Percentiles rank a stretch among this genome's conserved stretches.
phyloP scores from a whole-genome alignment of 257 asterid genomes.

The Nicotiana sylvestris region DNA sequence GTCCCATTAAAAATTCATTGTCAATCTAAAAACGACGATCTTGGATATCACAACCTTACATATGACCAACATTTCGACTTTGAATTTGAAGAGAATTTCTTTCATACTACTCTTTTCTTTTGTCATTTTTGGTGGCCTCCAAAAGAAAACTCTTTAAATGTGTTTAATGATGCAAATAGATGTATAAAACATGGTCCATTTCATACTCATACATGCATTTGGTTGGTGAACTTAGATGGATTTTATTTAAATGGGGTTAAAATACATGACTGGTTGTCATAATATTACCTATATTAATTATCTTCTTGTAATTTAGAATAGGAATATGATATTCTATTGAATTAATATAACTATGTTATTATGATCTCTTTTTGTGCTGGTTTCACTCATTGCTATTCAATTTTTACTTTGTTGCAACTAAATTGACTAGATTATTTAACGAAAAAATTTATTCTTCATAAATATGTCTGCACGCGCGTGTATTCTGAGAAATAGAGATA shows the following conservation, averaged over 20 bases:
- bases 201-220: not conserved
- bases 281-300: not conserved
- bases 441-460: no score
- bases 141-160: not conserved
- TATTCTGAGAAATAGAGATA: no score
- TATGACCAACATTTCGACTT: not conserved
- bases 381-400: no score
- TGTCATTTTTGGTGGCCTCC: constrained; percentile 14
- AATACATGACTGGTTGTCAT: not conserved
- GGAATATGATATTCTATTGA: not conserved
- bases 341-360: not conserved
- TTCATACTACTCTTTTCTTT: not conserved
- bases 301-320: not conserved
- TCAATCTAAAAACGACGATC: not conserved
- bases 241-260: not conserved
- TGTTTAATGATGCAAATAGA: not conserved
- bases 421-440: no score
- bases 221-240: not conserved
- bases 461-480: no score
- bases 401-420: no score
- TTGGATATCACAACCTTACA: not conserved
- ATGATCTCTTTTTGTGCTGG: no score
- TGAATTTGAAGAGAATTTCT: not conserved
- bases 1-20: not conserved
- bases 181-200: not conserved